phyloP scores from a whole-genome alignment of 2,329 filamentous ascomycete species.

The Colletotrichum melonis region DNA sequence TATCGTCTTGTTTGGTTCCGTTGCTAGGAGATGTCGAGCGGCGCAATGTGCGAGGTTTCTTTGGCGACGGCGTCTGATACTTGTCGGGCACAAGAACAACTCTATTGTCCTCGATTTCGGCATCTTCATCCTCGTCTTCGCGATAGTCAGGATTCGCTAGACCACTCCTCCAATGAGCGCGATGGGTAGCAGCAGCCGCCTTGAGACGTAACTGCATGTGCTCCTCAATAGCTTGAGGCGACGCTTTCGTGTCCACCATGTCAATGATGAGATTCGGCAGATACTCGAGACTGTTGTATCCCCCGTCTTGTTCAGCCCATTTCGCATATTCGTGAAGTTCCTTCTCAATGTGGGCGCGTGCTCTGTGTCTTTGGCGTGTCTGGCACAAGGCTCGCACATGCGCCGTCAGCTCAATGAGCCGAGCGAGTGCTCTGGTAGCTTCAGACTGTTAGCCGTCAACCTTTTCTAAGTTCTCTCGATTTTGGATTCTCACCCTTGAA shows the following conservation, averaged over 20 bases:
- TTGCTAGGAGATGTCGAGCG: not conserved
- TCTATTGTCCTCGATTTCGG: conserved; percentile 29
- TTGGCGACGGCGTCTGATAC: conserved; percentile 20
- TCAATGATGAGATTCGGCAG: conserved; percentile 54
- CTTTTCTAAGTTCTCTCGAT: not conserved
- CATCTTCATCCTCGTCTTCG: conserved; percentile 26
- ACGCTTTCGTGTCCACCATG: conserved; percentile 45
- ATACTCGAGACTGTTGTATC: conserved; percentile 46
- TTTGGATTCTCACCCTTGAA: conserved; percentile 47
- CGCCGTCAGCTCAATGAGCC: conserved; percentile 53
- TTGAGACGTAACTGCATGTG: conserved; percentile 50
- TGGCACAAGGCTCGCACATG: conserved; percentile 49
- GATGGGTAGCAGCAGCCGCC: conserved; percentile 48
- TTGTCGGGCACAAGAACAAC: conserved; percentile 34
- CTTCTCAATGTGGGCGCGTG: conserved; percentile 47
- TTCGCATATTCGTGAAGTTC: conserved; percentile 48
- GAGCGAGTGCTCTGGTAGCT: conserved; percentile 53
- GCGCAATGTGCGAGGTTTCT: not conserved
- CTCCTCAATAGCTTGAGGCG: conserved; percentile 46
- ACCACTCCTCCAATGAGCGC: conserved; percentile 47
- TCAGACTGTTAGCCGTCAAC: conserved; percentile 31
- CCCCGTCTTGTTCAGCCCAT: conserved; percentile 56
- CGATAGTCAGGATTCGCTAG: not conserved
- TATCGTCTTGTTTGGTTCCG: not conserved
- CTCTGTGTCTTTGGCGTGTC: conserved; percentile 46